Conservation (phyloP, 768 basidiomycete genomes). For the Amyloporia xantha region DNA sequence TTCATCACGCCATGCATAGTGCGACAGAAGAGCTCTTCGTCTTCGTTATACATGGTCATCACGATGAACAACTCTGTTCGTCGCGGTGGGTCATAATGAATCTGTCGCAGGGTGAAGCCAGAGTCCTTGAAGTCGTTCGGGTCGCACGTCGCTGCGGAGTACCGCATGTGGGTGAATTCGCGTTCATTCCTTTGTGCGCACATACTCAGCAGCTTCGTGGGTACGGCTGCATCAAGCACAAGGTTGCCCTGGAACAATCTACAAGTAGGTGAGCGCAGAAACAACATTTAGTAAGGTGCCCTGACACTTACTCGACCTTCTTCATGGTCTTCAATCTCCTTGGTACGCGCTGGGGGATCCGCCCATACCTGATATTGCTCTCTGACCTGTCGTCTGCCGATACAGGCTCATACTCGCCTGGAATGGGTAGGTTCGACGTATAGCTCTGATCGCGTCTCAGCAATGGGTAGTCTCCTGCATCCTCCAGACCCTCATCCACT, state of each 20-base stretch:
- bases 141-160: conserved; percentile 92
- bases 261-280: not conserved
- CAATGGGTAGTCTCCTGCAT: conserved; percentile 64
- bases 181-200: conserved; percentile 71
- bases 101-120: conserved; percentile 84
- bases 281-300: not conserved
- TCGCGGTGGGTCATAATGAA: conserved; percentile 86
- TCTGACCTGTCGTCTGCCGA: conserved; percentile 29
- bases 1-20: conserved; percentile 97
- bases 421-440: conserved; percentile 29
- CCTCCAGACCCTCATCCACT: conserved; percentile 36
- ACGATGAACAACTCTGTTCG: conserved; percentile 95
- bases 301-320: conserved; percentile 66
- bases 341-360: conserved; percentile 86
- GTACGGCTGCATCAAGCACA: conserved; percentile 85
- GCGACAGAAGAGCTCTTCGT: conserved; percentile 83
- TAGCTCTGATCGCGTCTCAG: conserved; percentile 30
- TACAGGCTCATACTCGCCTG: conserved; percentile 36
- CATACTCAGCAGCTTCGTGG: conserved; percentile 84
- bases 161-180: conserved; percentile 95
- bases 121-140: conserved; percentile 83
- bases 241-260: conserved; percentile 91
- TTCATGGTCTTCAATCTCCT: conserved; percentile 92
- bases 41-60: conserved; percentile 97
- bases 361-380: conserved; percentile 76